Evolutionary conservation across 768 basidiomycete genomes (phyloP).

Genomic region (Termitomyces heimii): DNA sequence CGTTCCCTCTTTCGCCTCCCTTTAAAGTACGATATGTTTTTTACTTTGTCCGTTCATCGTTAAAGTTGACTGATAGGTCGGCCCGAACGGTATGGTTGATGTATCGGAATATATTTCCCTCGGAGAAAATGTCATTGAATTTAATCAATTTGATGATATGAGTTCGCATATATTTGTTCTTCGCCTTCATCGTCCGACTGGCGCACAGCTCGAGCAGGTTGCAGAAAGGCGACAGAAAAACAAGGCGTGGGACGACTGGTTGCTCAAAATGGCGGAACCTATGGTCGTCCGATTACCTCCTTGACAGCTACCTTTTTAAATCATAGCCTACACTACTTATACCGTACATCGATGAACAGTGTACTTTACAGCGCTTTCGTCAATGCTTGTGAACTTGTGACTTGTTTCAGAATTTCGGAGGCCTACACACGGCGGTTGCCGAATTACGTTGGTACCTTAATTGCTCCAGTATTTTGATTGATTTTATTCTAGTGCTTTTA

Average conservation of each 20-base stretch:
- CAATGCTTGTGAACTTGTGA: no score
- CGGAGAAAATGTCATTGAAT: constrained; percentile 37
- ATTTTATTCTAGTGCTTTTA: neutral
- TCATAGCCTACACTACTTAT: neutral
- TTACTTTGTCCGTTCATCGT: neutral
- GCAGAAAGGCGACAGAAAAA: constrained; percentile 24
- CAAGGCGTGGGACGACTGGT: constrained; percentile 36
- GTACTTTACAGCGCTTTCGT: neutral
- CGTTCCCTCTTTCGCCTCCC: constrained; percentile 37
- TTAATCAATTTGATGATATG: constrained; percentile 37
- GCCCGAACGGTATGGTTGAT: constrained; percentile 45
- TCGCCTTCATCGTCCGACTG: constrained; percentile 44
- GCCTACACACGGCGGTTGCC: neutral
- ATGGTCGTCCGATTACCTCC: constrained; percentile 17
- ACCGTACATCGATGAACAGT: neutral
- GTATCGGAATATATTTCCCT: constrained; percentile 35
- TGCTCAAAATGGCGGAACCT: constrained; percentile 26
- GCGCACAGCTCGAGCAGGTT: constrained; percentile 33
- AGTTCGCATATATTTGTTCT: constrained; percentile 40
- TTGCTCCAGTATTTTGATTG: neutral
- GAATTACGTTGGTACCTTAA: neutral
- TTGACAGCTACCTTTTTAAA: neutral
- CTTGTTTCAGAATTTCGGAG: no score
- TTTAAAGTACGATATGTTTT: constrained; percentile 24
- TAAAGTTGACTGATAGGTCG: constrained; percentile 25